phyloP scores from a whole-genome alignment of 805 yeast species.

The Saturnispora zaruensis region DNA sequence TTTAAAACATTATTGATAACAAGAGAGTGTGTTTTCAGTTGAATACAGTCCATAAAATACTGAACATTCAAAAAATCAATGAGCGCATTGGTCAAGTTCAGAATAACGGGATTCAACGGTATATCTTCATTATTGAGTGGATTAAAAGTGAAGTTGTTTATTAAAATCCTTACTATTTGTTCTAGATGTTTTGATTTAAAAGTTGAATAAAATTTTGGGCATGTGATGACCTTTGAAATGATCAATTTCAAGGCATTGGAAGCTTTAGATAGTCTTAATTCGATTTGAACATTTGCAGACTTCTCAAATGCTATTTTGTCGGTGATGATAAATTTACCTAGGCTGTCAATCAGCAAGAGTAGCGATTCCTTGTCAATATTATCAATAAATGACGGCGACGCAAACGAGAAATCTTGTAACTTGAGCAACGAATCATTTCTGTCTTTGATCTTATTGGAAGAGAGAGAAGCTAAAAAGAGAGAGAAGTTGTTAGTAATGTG shows the following conservation, averaged over 20 bases:
- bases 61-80: slow-evolving; percentile 19
- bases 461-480: slow-evolving; percentile 2
- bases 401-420: slow-evolving; percentile 27
- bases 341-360: slow-evolving; percentile 14
- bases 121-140: not conserved
- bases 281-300: slow-evolving; percentile 18
- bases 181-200: slow-evolving; percentile 24
- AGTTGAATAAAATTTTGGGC: slow-evolving; percentile 10
- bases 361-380: slow-evolving; percentile 13
- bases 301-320: slow-evolving; percentile 20
- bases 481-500: not conserved
- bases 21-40: slow-evolving; percentile 13
- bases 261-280: slow-evolving; percentile 19
- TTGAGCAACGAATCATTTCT: slow-evolving; percentile 42
- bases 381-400: slow-evolving; percentile 18
- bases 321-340: slow-evolving; percentile 16
- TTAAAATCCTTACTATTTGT: slow-evolving; percentile 17
- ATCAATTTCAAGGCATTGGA: slow-evolving; percentile 18
- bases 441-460: slow-evolving; percentile 45
- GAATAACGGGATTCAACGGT: slow-evolving; percentile 24
- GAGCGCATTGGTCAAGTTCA: slow-evolving; percentile 25
- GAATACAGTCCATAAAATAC: slow-evolving; percentile 23
- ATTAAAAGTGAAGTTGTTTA: slow-evolving; percentile 15
- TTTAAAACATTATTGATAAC: slow-evolving; percentile 15
- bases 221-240: slow-evolving; percentile 12